Conservation (phyloP, 345 rosid species). For the Salix koriyanagi region DNA sequence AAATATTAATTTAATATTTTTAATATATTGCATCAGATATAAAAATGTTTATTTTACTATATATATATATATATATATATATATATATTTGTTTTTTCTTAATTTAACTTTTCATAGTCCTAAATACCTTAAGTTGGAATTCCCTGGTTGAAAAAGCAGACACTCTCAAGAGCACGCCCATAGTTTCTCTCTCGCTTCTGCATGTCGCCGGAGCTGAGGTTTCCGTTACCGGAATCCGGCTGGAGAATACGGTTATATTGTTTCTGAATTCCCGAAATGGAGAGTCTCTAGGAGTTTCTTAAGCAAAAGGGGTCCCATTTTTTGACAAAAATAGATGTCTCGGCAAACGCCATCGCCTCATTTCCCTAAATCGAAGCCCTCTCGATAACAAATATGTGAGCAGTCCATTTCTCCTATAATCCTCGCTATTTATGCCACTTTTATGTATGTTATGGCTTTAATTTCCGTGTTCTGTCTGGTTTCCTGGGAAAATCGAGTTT, state of each 20-base stretch:
- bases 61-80: too few species aligned
- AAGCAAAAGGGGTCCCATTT: not conserved
- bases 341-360: conserved; percentile 59
- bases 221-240: conserved; percentile 3
- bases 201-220: conserved; percentile 1
- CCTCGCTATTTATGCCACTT: not conserved
- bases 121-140: not conserved
- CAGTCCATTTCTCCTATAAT: not conserved
- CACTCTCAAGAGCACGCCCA: not conserved
- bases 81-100: too few species aligned
- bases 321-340: conserved; percentile 22
- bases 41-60: too few species aligned
- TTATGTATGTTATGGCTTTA: not conserved
- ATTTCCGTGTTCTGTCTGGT: not conserved
- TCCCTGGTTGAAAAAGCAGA: not conserved
- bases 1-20: too few species aligned
- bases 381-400: conserved; percentile 90
- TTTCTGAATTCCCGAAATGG: not conserved
- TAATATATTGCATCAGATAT: too few species aligned
- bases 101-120: too few species aligned
- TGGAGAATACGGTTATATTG: not conserved
- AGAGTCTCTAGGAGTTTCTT: conserved; percentile 8
- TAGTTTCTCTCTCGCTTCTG: not conserved
- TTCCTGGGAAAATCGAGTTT: not conserved
- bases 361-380: conserved; percentile 76